Evolutionary conservation across 192 early-diverging fungal species (phyloP).

Genomic region (Dissophora globulifera): DNA sequence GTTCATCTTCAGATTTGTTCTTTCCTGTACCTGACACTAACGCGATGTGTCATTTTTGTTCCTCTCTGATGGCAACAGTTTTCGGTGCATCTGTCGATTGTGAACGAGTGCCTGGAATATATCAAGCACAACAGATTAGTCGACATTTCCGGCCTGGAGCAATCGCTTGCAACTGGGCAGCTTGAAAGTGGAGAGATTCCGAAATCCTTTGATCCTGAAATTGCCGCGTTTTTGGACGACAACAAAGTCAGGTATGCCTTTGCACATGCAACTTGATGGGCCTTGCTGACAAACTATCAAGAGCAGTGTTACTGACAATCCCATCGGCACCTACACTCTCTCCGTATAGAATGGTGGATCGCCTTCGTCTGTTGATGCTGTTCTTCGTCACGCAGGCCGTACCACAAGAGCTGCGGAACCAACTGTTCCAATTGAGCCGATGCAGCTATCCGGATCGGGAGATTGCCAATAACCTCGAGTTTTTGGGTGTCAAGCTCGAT

Average conservation of each 20-base stretch:
- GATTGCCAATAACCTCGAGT: constrained; percentile 45
- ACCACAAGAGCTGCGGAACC: constrained; percentile 39
- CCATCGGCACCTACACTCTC: too few relatives aligned
- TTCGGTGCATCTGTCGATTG: constrained; percentile 79
- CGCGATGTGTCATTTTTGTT: background rate
- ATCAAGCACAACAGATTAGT: constrained; percentile 76
- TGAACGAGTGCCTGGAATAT: constrained; percentile 78
- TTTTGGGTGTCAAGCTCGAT: constrained; percentile 50
- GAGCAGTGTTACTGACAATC: too few relatives aligned
- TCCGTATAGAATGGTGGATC: constrained; percentile 71
- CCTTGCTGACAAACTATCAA: too few relatives aligned
- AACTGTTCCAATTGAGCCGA: constrained; percentile 46
- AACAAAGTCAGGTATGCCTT: constrained; percentile 58
- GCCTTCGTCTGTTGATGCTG: constrained; percentile 40
- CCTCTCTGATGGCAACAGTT: constrained; percentile 13
- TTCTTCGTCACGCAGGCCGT: constrained; percentile 47
- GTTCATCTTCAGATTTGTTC: background rate
- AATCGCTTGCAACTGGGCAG: constrained; percentile 77
- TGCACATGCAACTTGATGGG: too few relatives aligned
- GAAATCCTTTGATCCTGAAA: constrained; percentile 76
- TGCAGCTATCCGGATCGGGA: constrained; percentile 45
- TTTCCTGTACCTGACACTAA: background rate
- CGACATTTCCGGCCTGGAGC: constrained; percentile 79
- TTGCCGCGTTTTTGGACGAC: constrained; percentile 81
- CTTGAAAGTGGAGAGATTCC: constrained; percentile 72